Conservation (phyloP, 805 yeast species). For the Candida tammaniensis region DNA sequence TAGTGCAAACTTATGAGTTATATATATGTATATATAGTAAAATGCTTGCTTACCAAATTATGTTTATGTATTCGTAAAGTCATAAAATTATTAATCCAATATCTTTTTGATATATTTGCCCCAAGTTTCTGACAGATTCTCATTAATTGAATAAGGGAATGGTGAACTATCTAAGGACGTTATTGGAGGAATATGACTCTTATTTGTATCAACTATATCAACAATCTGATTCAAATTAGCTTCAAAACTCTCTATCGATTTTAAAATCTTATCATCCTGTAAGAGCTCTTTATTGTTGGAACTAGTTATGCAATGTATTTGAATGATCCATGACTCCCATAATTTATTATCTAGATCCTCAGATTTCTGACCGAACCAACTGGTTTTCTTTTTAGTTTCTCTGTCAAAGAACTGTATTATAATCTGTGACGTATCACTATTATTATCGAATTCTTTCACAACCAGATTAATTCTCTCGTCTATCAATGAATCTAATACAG, state of each 20-base stretch:
- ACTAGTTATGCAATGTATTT: conserved; percentile 36
- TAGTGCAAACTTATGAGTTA: conserved; percentile 33
- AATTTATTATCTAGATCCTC: conserved; percentile 38
- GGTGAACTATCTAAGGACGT: conserved; percentile 64
- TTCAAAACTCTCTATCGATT: conserved; percentile 39
- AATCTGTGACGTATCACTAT: conserved; percentile 13
- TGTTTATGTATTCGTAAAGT: not conserved
- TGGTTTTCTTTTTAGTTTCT: conserved; percentile 40
- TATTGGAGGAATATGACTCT: conserved; percentile 72
- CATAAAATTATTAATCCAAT: conserved; percentile 18
- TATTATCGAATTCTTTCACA: conserved; percentile 25
- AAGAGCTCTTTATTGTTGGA: not conserved
- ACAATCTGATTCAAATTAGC: conserved; percentile 45
- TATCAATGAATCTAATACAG: conserved; percentile 48
- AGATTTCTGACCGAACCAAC: conserved; percentile 52
- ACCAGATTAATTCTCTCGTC: conserved; percentile 34
- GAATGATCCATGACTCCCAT: conserved; percentile 75
- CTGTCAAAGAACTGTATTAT: conserved; percentile 39
- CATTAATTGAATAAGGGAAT: conserved; percentile 46
- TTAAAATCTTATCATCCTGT: conserved; percentile 11
- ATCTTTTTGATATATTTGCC: conserved; percentile 44
- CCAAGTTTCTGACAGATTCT: conserved; percentile 36
- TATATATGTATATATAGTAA: not conserved
- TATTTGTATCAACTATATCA: conserved; percentile 52
- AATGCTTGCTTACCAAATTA: not conserved